These are phyloP conservation scores for Datura wrightii DNA, from an alignment of 257 asterid genomes.

Conservation along the genomic window DNA sequence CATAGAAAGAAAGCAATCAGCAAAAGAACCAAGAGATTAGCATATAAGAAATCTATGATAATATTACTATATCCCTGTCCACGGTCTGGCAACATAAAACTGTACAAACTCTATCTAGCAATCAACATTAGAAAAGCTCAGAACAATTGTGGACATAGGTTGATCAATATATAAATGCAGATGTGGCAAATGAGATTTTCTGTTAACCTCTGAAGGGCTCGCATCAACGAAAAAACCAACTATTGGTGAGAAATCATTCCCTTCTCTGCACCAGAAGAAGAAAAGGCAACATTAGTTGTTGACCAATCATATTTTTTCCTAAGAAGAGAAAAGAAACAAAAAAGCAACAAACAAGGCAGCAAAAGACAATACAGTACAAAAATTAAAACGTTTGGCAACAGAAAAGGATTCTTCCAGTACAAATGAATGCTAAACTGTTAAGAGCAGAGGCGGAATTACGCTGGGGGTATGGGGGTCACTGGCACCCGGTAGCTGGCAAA, in stretches of 20 bases:
- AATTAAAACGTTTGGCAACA: background rate
- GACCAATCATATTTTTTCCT: background rate
- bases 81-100: conserved; percentile 15
- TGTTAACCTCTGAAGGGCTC: conserved; percentile 68
- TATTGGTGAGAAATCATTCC: conserved; percentile 77
- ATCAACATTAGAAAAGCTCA: conserved; percentile 6
- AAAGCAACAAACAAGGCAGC: background rate
- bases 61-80: background rate
- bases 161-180: conserved; percentile 17
- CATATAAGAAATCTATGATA: background rate
- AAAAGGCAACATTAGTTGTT: conserved; percentile 17
- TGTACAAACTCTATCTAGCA: background rate
- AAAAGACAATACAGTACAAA: background rate
- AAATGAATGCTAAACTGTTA: background rate
- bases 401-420: background rate
- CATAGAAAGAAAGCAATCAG: background rate
- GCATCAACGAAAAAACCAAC: conserved; percentile 72
- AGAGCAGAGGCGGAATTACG: too few species aligned
- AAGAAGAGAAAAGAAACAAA: background rate
- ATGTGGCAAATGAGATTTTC: background rate
- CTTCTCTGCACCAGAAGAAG: conserved; percentile 60
- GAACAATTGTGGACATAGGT: background rate
- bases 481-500: too few species aligned
- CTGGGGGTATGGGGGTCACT: too few species aligned
- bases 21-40: background rate